These are phyloP conservation scores for Cercospora sojina DNA, from an alignment of 2,329 filamentous ascomycete genomes.

Conservation along the genomic window DNA sequence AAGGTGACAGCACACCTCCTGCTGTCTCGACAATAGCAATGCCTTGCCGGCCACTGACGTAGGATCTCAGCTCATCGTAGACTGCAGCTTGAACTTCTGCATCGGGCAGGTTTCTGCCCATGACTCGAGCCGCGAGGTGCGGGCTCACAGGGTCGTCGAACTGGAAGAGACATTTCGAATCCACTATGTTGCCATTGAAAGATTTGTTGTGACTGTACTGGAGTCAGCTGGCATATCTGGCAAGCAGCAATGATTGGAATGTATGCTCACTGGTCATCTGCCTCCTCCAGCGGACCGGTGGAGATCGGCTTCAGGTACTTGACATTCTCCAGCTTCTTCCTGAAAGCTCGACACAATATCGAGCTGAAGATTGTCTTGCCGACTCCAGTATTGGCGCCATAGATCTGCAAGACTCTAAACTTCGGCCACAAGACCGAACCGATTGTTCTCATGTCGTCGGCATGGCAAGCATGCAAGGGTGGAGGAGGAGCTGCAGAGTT, in stretches of 20 bases:
- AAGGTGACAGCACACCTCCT: slow-evolving; percentile 76
- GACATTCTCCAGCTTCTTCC: slow-evolving; percentile 51
- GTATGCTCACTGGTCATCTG: slow-evolving; percentile 62
- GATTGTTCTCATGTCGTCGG: slow-evolving; percentile 47
- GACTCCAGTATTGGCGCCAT: slow-evolving; percentile 79
- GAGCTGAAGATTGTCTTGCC: slow-evolving; percentile 82
- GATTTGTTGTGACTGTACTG: slow-evolving; percentile 6
- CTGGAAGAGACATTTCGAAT: slow-evolving; percentile 65
- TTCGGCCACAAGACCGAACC: slow-evolving; percentile 66
- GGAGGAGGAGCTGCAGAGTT: neutral
- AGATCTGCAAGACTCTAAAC: slow-evolving; percentile 70
- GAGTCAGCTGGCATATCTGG: neutral
- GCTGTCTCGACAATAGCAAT: slow-evolving; percentile 76
- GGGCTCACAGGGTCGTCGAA: slow-evolving; percentile 75
- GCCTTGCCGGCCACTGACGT: slow-evolving; percentile 48
- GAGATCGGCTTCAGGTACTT: slow-evolving; percentile 79
- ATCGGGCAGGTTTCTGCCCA: slow-evolving; percentile 29
- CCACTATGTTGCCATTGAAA: slow-evolving; percentile 42
- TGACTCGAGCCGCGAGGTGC: slow-evolving; percentile 63
- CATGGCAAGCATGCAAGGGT: slow-evolving; percentile 10
- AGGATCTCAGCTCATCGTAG: slow-evolving; percentile 45
- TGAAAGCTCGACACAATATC: slow-evolving; percentile 64
- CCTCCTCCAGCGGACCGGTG: slow-evolving; percentile 67
- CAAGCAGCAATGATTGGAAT: neutral
- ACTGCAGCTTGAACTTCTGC: slow-evolving; percentile 42